A percentile compares a stretch with the other conserved stretches of the same genome.
These are phyloP conservation scores for Rhizopogon vinicolor DNA, from an alignment of 768 basidiomycete genomes.

Conservation along the genomic window DNA sequence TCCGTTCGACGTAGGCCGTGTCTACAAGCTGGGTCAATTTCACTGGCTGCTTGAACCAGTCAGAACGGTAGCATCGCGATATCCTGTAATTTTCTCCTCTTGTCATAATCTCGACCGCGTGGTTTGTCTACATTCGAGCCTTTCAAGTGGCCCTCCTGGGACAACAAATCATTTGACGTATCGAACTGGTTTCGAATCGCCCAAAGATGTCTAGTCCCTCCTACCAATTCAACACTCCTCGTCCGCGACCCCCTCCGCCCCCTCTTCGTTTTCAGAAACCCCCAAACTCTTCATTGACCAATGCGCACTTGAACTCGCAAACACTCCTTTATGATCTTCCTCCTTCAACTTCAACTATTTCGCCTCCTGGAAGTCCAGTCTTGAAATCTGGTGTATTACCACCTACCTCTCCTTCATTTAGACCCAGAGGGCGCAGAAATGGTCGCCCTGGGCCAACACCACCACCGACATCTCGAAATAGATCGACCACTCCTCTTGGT, in stretches of 20 bases:
- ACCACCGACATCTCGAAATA: constrained; percentile 53
- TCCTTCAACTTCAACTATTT: constrained; percentile 43
- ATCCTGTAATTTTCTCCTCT: neutral
- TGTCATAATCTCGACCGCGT: neutral
- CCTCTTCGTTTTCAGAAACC: constrained; percentile 52
- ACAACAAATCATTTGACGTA: constrained; percentile 4
- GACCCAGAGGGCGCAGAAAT: constrained; percentile 44
- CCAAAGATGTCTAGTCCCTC: constrained; percentile 51
- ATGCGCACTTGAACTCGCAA: constrained; percentile 42
- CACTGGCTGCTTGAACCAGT: neutral
- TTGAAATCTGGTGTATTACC: constrained; percentile 39
- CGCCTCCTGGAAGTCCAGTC: constrained; percentile 55
- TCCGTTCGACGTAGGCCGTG: constrained; percentile 1
- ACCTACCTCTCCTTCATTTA: constrained; percentile 58
- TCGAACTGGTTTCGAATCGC: constrained; percentile 32
- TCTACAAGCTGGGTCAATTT: neutral
- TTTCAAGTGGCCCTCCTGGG: constrained; percentile 4
- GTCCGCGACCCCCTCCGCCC: constrained; percentile 52
- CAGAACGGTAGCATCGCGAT: neutral
- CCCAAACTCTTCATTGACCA: constrained; percentile 39
- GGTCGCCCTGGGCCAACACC: constrained; percentile 48
- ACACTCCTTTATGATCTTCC: constrained; percentile 78
- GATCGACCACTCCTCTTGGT: constrained; percentile 67
- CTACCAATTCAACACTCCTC: constrained; percentile 62
- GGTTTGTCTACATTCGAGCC: constrained; percentile 12